These are phyloP conservation scores for Ogataea saltuana DNA, from an alignment of 805 yeast species.

Conservation along the genomic window DNA sequence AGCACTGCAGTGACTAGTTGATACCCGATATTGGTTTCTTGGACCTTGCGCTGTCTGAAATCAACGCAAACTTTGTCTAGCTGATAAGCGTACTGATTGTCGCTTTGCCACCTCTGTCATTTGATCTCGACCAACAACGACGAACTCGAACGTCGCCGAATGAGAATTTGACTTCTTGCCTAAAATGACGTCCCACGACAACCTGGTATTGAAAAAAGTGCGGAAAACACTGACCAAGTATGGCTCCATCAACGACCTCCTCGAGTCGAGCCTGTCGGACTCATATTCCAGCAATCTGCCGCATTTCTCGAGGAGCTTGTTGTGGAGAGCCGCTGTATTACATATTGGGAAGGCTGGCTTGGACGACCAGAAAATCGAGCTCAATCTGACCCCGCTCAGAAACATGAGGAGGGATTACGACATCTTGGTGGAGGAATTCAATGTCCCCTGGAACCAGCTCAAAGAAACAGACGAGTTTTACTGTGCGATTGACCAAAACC, in stretches of 20 bases:
- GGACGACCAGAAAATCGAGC: constrained; percentile 11
- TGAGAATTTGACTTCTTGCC: too few species aligned
- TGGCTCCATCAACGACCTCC: constrained; percentile 10
- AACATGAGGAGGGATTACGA: constrained; percentile 24
- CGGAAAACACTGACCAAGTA: constrained; percentile 6
- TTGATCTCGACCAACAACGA: too few species aligned
- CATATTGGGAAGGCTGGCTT: constrained; percentile 10
- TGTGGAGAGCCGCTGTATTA: constrained; percentile 27
- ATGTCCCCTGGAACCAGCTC: constrained; percentile 39
- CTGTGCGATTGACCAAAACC: constrained; percentile 4
- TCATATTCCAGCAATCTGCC: constrained; percentile 11
- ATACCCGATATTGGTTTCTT: too few species aligned
- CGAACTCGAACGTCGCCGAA: too few species aligned
- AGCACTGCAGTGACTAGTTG: too few species aligned
- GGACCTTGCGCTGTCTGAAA: too few species aligned
- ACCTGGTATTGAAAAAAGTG: constrained; percentile 6
- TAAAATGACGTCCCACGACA: constrained; percentile 5
- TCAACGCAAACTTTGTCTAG: too few species aligned
- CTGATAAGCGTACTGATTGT: too few species aligned
- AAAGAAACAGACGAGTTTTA: constrained; percentile 27
- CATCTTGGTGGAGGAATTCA: constrained; percentile 25
- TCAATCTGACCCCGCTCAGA: constrained; percentile 20
- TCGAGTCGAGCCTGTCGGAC: constrained; percentile 6
- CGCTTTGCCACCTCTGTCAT: too few species aligned
- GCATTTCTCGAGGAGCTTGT: constrained; percentile 25